Evolutionary conservation across 768 basidiomycete genomes (phyloP).

Genomic region (Suillus subaureus): DNA sequence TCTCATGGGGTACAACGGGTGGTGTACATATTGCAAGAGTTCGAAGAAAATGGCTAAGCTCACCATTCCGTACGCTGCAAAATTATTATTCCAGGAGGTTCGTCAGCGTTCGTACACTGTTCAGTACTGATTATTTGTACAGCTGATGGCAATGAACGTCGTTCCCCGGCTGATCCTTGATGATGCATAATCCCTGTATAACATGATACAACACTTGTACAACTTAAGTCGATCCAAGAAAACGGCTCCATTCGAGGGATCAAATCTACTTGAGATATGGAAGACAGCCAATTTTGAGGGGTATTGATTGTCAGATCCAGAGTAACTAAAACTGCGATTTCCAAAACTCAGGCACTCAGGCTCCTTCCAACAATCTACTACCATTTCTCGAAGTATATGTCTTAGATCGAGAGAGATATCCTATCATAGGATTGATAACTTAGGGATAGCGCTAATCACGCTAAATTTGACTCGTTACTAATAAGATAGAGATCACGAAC

Average conservation of each 20-base stretch:
- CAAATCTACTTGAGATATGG: neutral
- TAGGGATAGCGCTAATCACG: neutral
- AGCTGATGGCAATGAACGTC: constrained; percentile 98
- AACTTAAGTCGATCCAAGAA: neutral
- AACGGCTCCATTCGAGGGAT: neutral
- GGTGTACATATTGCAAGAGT: constrained; percentile 98
- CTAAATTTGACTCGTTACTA: neutral
- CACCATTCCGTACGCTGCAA: constrained; percentile 96
- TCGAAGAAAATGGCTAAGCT: constrained; percentile 95
- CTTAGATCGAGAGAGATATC: neutral
- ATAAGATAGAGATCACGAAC: neutral
- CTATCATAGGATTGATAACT: neutral
- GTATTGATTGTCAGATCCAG: neutral
- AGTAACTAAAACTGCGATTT: neutral
- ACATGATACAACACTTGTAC: neutral
- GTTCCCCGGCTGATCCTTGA: constrained; percentile 88
- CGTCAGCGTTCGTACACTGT: constrained; percentile 19
- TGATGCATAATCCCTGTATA: constrained; percentile 51
- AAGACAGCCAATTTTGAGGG: neutral
- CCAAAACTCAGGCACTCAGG: neutral
- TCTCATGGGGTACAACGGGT: constrained; percentile 91
- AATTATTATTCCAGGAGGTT: constrained; percentile 89
- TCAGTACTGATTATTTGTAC: constrained; percentile 12
- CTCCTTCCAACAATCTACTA: neutral
- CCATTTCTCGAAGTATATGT: neutral